Conservation (phyloP, 805 yeast species). For the Saccharomycopsis olivae region DNA sequence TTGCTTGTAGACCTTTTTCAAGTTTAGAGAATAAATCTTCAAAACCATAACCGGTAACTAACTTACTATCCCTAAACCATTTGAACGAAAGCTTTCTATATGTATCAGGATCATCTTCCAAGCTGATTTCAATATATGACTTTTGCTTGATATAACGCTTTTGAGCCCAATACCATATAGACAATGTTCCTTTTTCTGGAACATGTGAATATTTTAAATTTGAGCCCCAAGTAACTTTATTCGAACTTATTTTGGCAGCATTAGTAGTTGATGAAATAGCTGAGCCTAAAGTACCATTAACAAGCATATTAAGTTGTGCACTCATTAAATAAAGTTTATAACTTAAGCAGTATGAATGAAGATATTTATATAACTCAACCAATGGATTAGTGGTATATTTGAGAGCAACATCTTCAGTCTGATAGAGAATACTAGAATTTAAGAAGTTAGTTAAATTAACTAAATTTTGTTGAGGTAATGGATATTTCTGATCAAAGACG, state of each 20-base stretch:
- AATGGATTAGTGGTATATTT: constrained; percentile 5
- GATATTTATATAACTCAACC: constrained; percentile 9
- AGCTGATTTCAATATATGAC: constrained; percentile 9
- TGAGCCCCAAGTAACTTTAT: constrained; percentile 14
- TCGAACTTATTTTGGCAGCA: not conserved
- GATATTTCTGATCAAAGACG: constrained; percentile 2
- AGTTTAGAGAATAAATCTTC: constrained; percentile 6
- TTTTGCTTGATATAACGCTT: constrained; percentile 8
- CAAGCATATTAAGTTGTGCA: constrained; percentile 9
- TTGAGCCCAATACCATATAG: constrained; percentile 16
- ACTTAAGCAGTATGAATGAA: constrained; percentile 15
- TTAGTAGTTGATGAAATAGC: not conserved
- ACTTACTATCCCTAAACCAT: constrained; percentile 16
- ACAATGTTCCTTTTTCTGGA: constrained; percentile 10
- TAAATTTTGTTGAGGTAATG: constrained; percentile 6
- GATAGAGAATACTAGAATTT: constrained; percentile 5
- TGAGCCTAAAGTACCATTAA: constrained; percentile 10
- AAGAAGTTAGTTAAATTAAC: constrained; percentile 7
- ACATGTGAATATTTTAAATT: constrained; percentile 7
- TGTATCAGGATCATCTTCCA: constrained; percentile 1
- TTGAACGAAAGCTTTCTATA: constrained; percentile 7
- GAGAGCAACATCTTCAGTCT: not conserved
- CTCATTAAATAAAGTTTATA: constrained; percentile 13
- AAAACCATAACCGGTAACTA: constrained; percentile 7
- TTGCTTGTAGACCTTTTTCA: not conserved